These are phyloP conservation scores for Beauveria brongniartii DNA, from an alignment of 2,329 filamentous ascomycete species.

Conservation along the genomic window DNA sequence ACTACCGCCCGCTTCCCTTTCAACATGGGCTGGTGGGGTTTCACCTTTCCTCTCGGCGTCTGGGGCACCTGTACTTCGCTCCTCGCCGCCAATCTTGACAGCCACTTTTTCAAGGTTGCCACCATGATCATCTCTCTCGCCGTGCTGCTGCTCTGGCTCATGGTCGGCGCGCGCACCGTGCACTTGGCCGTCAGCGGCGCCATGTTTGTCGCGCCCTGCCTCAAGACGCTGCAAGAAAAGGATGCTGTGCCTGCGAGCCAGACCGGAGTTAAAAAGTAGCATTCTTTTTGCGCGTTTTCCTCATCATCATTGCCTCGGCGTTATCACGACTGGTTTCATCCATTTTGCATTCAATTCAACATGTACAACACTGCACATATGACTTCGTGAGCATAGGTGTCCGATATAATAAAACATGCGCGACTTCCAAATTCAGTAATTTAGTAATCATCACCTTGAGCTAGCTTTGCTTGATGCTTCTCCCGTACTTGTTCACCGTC, in stretches of 20 bases:
- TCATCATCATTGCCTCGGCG: not conserved
- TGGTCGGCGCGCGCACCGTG: slow-evolving; percentile 32
- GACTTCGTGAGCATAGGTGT: not conserved
- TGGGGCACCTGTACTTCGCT: slow-evolving; percentile 32
- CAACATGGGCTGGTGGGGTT: slow-evolving; percentile 41
- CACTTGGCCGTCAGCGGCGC: slow-evolving; percentile 31
- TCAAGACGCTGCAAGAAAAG: slow-evolving; percentile 30
- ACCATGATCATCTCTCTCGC: slow-evolving; percentile 33
- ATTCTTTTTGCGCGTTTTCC: not conserved
- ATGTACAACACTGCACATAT: not conserved
- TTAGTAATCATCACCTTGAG: no score
- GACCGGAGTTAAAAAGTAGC: slow-evolving; percentile 21
- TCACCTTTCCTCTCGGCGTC: slow-evolving; percentile 39
- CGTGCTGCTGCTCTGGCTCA: slow-evolving; percentile 34
- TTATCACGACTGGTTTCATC: not conserved
- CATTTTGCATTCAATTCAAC: not conserved
- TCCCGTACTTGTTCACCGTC: not conserved
- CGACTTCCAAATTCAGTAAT: no score
- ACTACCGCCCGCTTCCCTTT: slow-evolving; percentile 34
- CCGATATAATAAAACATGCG: not conserved
- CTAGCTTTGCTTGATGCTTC: no score
- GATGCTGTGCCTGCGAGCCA: slow-evolving; percentile 17
- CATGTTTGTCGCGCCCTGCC: slow-evolving; percentile 37
- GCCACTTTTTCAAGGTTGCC: slow-evolving; percentile 34
- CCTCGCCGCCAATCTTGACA: slow-evolving; percentile 33